Base-by-base conservation (phyloP, 345 rosid species). In the Luvunga scandens region DNA sequence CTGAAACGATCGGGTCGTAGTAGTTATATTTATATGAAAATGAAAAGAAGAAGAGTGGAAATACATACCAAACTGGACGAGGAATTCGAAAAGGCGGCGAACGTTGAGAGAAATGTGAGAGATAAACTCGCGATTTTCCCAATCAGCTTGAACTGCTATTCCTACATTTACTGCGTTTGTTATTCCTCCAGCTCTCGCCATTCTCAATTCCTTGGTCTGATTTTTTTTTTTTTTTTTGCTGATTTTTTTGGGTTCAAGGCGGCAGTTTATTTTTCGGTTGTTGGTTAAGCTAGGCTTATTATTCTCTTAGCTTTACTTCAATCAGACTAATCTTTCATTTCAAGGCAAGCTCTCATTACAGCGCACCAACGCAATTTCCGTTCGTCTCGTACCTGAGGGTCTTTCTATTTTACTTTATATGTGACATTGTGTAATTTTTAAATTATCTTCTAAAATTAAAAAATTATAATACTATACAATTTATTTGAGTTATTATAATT, bases 141-240 rank as follows among this genome's bases (percentile, higher is more conserved):
- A 96, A 83, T 96, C 99, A 3, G 99, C 97, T 84, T 96, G 99
- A 45, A 96, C 99, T 8, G 99, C 99, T 22, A 97, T 97, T 78
- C 99, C 99, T n/a, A 97, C 99, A 71, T 94, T 97, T 18, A 97
- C 98, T 7, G 98, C 98, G 86, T 97, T 94, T 36, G 98, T 94
- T 61, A 94, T 94, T 39, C 98, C 98, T 85, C 99, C 99, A 27
- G 97, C 93, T 83, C 97, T 88, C 56, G 95, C 98, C 99, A 97
- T 96, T 73, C 56, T 57, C 71, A 50, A 5, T 16, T 50, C 65
- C 28, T 75, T 62, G 5, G 14, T 62, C 28, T 25, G 4, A 27
- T 4, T 61, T 2, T 12, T 42, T 10, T 42, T 45, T 9, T 42
- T 42, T 38, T 38, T 38, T 38, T 2, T 2, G 33, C 33, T 1